Evolutionary conservation across 495 filamentous ascomycete species (phyloP), one percentile per base, ranked within the genome.

Genomic region (Penicillium samsonianum): DNA sequence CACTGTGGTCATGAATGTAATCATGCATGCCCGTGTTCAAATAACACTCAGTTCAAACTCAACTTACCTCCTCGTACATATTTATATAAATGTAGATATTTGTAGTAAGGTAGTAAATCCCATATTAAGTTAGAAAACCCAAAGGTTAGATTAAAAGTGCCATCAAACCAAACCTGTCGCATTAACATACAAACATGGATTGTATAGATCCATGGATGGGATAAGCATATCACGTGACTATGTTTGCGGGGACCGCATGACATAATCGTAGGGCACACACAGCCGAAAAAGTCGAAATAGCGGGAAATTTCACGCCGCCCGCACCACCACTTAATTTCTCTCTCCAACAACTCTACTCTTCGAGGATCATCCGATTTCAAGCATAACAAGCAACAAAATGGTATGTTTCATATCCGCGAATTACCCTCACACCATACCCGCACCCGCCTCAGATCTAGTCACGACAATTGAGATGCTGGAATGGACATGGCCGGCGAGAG

Each of bases 351-450:
- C 62, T 55, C 62, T 55, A 72, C 82, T 86, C 83, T 86, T 86
- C 77, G 83, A 86, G 83, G 83, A 86, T 74, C 70, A 80, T 76
- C 80, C 81, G 81, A 83, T 82, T 43, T 67, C 58, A 59, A 63
- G 68, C 58, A 60, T 61, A 65, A 59, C 62, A 58, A 58, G 60
- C 53, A 62, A 59, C 72, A 80, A 74, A 73, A 79, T 78, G 75
- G 75, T 78, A 67, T 53, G 72, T 67, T 41, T 7, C 20, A 5
- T 9, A 20, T 31, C 30, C 2, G 28, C 26, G 20, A 20, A 20
- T 19, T 14, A 7, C 16, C 25, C 23, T 42, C 35, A 38, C 22
- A 22, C 47, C 17, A 40, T 40, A 11, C 26, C 16, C 44, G 19
- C 25, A 52, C 28, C 33, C n/a, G 11, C 17, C 22, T 16, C n/a